Conservation (phyloP, 1,284 basidiomycete species). For the Fistulinella staudtii region DNA sequence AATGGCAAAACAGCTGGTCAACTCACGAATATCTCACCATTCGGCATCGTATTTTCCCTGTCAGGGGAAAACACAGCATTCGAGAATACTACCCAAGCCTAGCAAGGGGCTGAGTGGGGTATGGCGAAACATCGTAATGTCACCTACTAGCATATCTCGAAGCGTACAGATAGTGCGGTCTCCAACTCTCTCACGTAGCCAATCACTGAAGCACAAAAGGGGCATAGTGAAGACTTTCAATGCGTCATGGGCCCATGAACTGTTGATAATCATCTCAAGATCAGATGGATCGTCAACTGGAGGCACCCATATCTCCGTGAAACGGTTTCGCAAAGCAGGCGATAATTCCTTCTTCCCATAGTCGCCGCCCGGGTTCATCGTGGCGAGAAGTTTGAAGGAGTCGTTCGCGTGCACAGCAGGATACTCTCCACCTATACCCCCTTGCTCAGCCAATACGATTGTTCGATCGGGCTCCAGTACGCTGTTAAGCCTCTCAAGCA, state of each 20-base stretch:
- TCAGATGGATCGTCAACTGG: constrained; percentile 76
- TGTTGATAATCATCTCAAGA: constrained; percentile 75
- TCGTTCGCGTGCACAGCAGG: constrained; percentile 63
- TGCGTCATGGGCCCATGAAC: constrained; percentile 63
- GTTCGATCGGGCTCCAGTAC: constrained; percentile 90
- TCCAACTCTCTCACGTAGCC: constrained; percentile 68
- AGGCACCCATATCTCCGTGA: constrained; percentile 99
- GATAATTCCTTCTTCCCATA: constrained; percentile 99
- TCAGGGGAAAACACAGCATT: constrained; percentile 55
- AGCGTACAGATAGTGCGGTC: constrained; percentile 73
- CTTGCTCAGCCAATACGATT: constrained; percentile 91
- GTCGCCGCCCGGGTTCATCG: constrained; percentile 99
- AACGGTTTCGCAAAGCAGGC: constrained; percentile 94
- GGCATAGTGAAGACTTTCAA: constrained; percentile 58
- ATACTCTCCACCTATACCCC: constrained; percentile 70
- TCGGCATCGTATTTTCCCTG: constrained; percentile 37
- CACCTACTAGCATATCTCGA: constrained; percentile 83
- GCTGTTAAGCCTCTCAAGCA: constrained; percentile 95
- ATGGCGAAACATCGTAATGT: background rate
- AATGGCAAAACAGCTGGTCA: background rate
- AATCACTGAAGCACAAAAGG: constrained; percentile 80
- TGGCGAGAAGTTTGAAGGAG: constrained; percentile 89
- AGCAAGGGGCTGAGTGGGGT: constrained; percentile 13
- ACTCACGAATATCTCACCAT: constrained; percentile 71
- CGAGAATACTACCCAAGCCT: constrained; percentile 93